phyloP scores from a whole-genome alignment of 1,139 yeast species.

The Protomyces macrosporus region DNA sequence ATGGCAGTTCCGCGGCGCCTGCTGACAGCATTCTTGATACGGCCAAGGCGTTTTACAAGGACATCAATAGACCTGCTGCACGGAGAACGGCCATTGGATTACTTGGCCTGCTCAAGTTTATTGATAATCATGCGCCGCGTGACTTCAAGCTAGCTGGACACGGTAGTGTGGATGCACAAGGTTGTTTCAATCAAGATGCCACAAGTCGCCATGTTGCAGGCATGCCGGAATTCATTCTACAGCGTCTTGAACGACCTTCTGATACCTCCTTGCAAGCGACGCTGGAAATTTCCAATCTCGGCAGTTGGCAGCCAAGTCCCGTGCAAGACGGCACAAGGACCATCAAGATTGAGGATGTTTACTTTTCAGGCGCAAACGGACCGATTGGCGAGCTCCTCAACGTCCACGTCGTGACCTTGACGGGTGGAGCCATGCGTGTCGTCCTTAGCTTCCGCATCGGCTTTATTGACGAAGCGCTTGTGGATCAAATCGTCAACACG shows the following conservation, averaged over 20 bases:
- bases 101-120: background rate
- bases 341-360: conserved; percentile 1
- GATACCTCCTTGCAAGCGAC: conserved; percentile 5
- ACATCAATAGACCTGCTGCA: background rate
- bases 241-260: background rate
- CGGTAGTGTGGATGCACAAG: background rate
- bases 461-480: conserved; percentile 1
- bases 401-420: conserved; percentile 11
- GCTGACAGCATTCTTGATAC: background rate
- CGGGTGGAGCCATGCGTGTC: conserved; percentile 14
- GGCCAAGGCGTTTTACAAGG: conserved; percentile 9
- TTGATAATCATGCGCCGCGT: background rate
- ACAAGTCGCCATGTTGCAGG: background rate
- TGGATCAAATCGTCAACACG: background rate
- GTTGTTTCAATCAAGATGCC: background rate
- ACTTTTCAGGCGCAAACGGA: conserved; percentile 10
- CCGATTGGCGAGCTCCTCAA: conserved; percentile 8
- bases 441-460: conserved; percentile 2
- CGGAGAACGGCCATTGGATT: background rate
- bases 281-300: conserved; percentile 15
- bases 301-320: background rate
- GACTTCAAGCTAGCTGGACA: background rate
- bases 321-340: background rate
- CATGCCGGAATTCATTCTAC: background rate
- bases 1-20: background rate